A percentile compares a stretch with the other conserved stretches of the same genome.
phyloP scores from a whole-genome alignment of 164 flowering plant species.

The Kalanchoe fedtschenkoi region DNA sequence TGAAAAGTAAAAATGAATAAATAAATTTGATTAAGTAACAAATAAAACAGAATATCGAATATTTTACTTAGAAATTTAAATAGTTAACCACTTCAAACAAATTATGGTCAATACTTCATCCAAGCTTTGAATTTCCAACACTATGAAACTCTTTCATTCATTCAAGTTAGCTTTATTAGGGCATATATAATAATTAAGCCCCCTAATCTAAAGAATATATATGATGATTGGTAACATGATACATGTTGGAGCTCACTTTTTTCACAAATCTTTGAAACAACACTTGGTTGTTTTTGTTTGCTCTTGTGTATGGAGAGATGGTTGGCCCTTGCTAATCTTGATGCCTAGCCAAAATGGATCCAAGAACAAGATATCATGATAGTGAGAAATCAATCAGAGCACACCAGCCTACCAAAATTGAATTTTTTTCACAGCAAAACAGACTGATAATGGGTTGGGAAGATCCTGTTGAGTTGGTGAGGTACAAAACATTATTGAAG shows the following conservation, averaged over 20 bases:
- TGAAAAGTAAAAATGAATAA: too few species aligned
- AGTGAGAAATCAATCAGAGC: constrained; percentile 3
- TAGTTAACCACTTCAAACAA: too few species aligned
- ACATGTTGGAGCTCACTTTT: neutral
- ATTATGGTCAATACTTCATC: too few species aligned
- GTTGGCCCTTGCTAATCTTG: too few species aligned
- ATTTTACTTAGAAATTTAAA: too few species aligned
- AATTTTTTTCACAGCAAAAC: too few species aligned
- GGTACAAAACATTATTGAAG: neutral
- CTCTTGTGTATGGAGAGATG: neutral
- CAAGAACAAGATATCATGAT: neutral
- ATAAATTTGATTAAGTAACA: too few species aligned
- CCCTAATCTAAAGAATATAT: too few species aligned
- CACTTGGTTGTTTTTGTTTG: neutral
- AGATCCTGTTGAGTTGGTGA: constrained; percentile 6
- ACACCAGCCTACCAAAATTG: constrained; percentile 6
- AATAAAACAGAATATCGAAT: too few species aligned
- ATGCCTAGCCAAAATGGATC: neutral
- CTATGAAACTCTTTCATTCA: too few species aligned
- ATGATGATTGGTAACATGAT: neutral
- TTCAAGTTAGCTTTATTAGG: neutral
- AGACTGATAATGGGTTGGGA: neutral
- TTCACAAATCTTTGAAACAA: neutral
- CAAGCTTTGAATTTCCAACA: too few species aligned
- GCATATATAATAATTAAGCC: neutral